Evolutionary conservation across 2,329 filamentous ascomycete genomes (phyloP), one percentile per base, ranked within the genome.

Genomic region (Amphichorda felina): DNA sequence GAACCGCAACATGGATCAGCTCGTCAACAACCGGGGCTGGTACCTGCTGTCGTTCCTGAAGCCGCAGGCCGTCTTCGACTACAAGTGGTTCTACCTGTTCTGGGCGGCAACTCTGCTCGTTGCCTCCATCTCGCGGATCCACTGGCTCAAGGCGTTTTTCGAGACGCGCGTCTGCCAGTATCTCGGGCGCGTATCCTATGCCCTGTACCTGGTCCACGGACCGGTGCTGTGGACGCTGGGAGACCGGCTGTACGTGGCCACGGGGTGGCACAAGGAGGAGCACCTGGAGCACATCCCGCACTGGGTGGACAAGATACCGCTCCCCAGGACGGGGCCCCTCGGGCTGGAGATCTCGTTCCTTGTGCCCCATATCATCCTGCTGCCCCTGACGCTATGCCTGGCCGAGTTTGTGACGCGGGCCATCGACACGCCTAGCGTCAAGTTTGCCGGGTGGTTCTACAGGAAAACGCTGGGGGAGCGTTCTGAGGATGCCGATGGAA

Each of bases 81-180:
- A 65, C 48, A 81, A 80, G 51, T 81, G 75, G 75, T 80, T 80
- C 54, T 81, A 67, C 48, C 63, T 81, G 3, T 77, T 77, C 49
- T 72, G 66, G 59, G 75, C 74, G 1, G 64, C 76, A 1, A 57
- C 62, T 17, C 62, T 77, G 35, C 49, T 78, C 1, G 66, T 83
- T 1, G 58, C 68, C 1, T 62, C 67, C 1, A 57, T 73, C 3
- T 69, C 71, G 6, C 70, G 69, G n/a, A 63, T 82, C n/a, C 45
- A 54, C 4, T 70, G 65, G 65, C 58, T 79, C 13, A 70, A 67
- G 51, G 41, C 53, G 3, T 72, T 78, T 47, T 79, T 80, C 45
- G 75, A 77, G 50, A 60, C 57, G 1, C 57, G 58, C 5, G 67
- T 75, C 45, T 72, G 67, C 45, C 75, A 77, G 46, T 77, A 76